Conservation (phyloP, 441 rosid genomes). For the Jatropha multifida region DNA sequence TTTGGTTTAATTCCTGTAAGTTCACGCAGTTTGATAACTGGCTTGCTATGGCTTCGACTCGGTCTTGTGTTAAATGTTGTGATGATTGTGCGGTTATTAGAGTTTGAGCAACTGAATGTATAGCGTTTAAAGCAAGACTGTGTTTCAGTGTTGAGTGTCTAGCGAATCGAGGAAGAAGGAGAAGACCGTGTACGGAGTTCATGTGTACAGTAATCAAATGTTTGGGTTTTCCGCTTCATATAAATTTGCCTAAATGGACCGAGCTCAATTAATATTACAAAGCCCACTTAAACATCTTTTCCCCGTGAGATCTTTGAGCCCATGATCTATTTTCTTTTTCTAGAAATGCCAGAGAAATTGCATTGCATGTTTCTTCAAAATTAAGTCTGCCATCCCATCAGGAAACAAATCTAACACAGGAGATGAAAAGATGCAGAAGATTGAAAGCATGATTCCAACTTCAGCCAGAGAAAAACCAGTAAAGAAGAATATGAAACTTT, state of each 20-base stretch:
- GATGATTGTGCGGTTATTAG: neutral
- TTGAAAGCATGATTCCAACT: no score
- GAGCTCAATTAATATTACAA: neutral
- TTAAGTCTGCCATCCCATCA: no score
- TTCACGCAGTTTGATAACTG: constrained; percentile 43
- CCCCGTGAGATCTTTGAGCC: neutral
- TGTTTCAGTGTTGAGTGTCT: neutral
- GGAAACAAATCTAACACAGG: no score
- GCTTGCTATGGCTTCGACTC: constrained; percentile 22
- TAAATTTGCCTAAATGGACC: neutral
- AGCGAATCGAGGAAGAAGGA: neutral
- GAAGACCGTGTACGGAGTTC: neutral
- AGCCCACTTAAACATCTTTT: constrained; percentile 6
- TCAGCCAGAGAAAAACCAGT: no score
- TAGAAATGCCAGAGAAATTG: neutral
- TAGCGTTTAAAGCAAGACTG: neutral
- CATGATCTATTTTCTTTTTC: neutral
- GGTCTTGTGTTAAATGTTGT: constrained; percentile 23
- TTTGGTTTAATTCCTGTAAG: constrained; percentile 42
- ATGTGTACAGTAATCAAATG: neutral
- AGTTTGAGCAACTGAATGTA: neutral
- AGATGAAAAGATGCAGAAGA: no score
- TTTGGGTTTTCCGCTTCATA: neutral
- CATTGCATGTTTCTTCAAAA: neutral
- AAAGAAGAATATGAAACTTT: no score